Conservation (phyloP, 257 asterid genomes). For the Galeopsis tetrahit region DNA sequence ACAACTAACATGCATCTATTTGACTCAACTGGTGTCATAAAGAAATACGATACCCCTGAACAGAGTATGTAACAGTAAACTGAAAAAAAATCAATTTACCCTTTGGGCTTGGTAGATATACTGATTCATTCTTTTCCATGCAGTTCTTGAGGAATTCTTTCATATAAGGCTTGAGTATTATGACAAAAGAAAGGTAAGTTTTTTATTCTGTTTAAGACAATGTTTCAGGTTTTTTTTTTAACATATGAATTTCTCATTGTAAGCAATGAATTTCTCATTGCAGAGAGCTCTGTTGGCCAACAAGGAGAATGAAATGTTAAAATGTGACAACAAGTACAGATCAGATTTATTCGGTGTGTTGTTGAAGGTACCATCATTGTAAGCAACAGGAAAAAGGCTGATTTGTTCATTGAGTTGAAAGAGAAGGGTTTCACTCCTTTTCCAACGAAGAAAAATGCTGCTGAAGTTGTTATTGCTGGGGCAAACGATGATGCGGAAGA, state of each 20-base stretch:
- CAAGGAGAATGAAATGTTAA: slow-evolving; percentile 72
- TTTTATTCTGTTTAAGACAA: not conserved
- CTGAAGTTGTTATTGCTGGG: slow-evolving; percentile 71
- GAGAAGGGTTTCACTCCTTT: slow-evolving; percentile 89
- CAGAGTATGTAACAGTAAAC: slow-evolving; percentile 60
- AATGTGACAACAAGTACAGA: slow-evolving; percentile 81
- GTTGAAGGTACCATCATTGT: slow-evolving; percentile 87
- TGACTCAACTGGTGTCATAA: slow-evolving; percentile 77
- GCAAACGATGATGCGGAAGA: slow-evolving; percentile 69
- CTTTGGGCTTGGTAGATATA: not conserved
- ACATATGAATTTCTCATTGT: not conserved
- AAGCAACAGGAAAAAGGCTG: slow-evolving; percentile 85
- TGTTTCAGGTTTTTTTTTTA: not conserved
- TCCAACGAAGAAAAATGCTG: slow-evolving; percentile 59
- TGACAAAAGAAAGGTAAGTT: slow-evolving; percentile 79
- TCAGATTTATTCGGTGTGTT: slow-evolving; percentile 76
- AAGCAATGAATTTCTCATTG: too few species aligned
- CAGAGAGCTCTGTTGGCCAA: slow-evolving; percentile 76
- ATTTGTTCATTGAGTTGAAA: slow-evolving; percentile 76
- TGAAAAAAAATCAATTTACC: not conserved
- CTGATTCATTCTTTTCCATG: slow-evolving; percentile 36
- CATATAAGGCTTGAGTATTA: slow-evolving; percentile 75
- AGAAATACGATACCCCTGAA: slow-evolving; percentile 93
- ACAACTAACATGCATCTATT: slow-evolving; percentile 97
- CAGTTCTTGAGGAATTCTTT: slow-evolving; percentile 95